Evolutionary conservation across 2,329 filamentous ascomycete genomes (phyloP).

Genomic region (Cladorrhinum sp.): DNA sequence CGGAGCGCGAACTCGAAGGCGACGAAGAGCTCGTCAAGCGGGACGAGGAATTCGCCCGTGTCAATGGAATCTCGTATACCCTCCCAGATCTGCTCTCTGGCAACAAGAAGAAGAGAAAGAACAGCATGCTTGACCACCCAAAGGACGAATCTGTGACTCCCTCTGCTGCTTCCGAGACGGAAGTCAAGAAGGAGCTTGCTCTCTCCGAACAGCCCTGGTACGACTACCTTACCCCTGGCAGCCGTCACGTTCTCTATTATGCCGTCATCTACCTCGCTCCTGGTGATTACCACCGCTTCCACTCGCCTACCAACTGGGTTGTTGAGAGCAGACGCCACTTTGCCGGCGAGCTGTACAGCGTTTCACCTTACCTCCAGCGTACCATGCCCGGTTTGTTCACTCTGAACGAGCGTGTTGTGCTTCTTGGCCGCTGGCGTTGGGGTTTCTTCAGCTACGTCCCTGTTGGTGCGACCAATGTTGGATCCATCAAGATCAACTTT

Average conservation of each 20-base stretch:
- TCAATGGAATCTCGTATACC: conserved; percentile 96
- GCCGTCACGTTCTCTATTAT: conserved; percentile 79
- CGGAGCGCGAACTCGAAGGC: conserved; percentile 37
- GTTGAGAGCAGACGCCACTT: conserved; percentile 95
- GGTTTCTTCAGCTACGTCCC: conserved; percentile 97
- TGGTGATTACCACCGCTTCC: conserved; percentile 97
- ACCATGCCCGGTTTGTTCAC: conserved; percentile 93
- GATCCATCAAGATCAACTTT: conserved; percentile 95
- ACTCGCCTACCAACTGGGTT: conserved; percentile 93
- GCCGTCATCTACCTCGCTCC: conserved; percentile 93
- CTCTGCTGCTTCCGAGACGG: conserved; percentile 69
- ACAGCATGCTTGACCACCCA: conserved; percentile 41
- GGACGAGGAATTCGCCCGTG: conserved; percentile 87
- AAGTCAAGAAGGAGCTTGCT: conserved; percentile 81
- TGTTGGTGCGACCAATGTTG: conserved; percentile 95
- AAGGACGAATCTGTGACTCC: conserved; percentile 71
- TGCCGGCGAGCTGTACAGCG: conserved; percentile 90
- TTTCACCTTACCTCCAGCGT: conserved; percentile 90
- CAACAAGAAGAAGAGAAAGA: conserved; percentile 41
- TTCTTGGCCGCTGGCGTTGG: conserved; percentile 91
- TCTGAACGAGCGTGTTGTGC: conserved; percentile 90
- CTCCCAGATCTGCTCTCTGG: conserved; percentile 85
- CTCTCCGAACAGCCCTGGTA: conserved; percentile 70
- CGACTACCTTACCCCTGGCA: conserved; percentile 57
- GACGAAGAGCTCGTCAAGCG: conserved; percentile 67